These are phyloP conservation scores for Achlya hypogyna DNA, from an alignment of 352 stramenopile genomes.

Conservation along the genomic window DNA sequence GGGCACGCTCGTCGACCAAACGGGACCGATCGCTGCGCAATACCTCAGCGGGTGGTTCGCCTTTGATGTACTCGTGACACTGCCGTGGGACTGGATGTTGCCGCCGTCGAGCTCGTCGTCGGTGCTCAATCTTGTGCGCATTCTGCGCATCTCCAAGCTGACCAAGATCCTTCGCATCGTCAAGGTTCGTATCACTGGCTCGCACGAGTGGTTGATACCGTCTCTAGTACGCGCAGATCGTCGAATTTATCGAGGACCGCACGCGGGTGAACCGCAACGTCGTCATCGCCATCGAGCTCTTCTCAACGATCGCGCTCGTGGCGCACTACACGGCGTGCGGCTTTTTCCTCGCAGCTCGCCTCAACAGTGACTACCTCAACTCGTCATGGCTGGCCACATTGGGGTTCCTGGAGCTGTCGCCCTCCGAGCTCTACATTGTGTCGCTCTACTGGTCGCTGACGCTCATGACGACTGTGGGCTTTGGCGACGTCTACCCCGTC, in stretches of 20 bases:
- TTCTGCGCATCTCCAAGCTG: background rate
- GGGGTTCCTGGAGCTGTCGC: slow-evolving; percentile 7
- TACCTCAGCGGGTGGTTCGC: slow-evolving; percentile 22
- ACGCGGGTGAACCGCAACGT: slow-evolving; percentile 21
- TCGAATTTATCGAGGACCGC: slow-evolving; percentile 19
- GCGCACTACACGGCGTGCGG: slow-evolving; percentile 26
- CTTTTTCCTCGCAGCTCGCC: slow-evolving; percentile 23
- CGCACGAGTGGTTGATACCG: background rate
- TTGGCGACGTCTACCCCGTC: slow-evolving; percentile 47
- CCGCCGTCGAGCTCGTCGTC: background rate
- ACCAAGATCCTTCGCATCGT: background rate
- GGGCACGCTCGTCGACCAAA: slow-evolving; percentile 4
- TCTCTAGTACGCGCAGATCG: background rate
- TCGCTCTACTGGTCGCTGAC: slow-evolving; percentile 62
- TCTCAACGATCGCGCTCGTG: slow-evolving; percentile 22
- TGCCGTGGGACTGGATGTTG: slow-evolving; percentile 23
- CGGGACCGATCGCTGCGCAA: slow-evolving; percentile 3
- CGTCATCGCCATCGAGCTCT: slow-evolving; percentile 23
- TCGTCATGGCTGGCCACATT: background rate
- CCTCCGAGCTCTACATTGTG: slow-evolving; percentile 37
- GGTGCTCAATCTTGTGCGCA: background rate
- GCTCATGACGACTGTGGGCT: slow-evolving; percentile 65
- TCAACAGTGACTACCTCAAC: slow-evolving; percentile 4
- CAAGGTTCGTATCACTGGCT: background rate
- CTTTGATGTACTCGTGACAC: slow-evolving; percentile 22